phyloP scores from a whole-genome alignment of 805 yeast genomes.

The Martiniozyma abietophila region DNA sequence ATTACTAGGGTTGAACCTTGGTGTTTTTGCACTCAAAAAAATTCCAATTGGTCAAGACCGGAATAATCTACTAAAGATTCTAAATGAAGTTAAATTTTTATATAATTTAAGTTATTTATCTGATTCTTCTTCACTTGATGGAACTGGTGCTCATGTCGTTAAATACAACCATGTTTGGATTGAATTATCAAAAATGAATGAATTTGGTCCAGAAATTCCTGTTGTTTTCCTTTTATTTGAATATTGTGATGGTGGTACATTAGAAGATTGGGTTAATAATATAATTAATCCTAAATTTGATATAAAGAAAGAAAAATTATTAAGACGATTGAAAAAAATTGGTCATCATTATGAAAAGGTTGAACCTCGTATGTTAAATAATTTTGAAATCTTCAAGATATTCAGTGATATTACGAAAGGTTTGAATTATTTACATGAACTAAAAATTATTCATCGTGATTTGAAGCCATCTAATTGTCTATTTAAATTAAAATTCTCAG shows the following conservation, averaged over 20 bases:
- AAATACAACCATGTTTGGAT: conserved; percentile 90
- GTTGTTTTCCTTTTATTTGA: conserved; percentile 73
- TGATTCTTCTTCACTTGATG: conserved; percentile 8
- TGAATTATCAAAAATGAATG: conserved; percentile 48
- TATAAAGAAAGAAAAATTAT: conserved; percentile 29
- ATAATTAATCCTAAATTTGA: conserved; percentile 30
- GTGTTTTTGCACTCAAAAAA: conserved; percentile 76
- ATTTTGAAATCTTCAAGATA: conserved; percentile 57
- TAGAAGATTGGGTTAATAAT: conserved; percentile 53
- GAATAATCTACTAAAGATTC: conserved; percentile 56
- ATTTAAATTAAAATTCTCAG: conserved; percentile 31
- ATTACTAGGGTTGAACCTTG: conserved; percentile 62
- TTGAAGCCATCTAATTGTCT: conserved; percentile 85
- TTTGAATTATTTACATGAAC: conserved; percentile 58
- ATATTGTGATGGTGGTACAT: conserved; percentile 81
- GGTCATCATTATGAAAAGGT: not conserved
- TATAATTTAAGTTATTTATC: conserved; percentile 34
- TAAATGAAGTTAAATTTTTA: conserved; percentile 70
- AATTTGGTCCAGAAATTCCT: conserved; percentile 48
- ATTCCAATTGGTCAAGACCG: conserved; percentile 75
- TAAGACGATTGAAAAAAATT: conserved; percentile 18
- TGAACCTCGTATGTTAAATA: conserved; percentile 29
- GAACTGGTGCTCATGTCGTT: conserved; percentile 45
- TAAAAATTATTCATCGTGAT: conserved; percentile 80
- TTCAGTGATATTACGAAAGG: conserved; percentile 64